These are phyloP conservation scores for Mycena citricolor DNA, from an alignment of 1,284 basidiomycete species.

Conservation along the genomic window DNA sequence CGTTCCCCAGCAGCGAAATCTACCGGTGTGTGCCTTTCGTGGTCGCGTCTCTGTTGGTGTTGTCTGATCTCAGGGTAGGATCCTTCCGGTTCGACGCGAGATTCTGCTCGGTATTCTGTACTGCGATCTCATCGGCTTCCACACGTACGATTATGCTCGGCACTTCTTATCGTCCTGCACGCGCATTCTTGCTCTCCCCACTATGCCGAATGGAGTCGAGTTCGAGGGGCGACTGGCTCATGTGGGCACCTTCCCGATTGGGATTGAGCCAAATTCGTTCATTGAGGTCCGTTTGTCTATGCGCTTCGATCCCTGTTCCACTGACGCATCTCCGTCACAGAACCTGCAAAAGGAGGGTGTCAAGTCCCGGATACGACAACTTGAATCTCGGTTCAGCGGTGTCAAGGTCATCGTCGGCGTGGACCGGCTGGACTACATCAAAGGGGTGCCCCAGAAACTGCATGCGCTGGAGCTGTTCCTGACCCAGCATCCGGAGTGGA, in stretches of 20 bases:
- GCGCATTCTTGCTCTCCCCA: conserved; percentile 92
- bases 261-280: conserved; percentile 94
- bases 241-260: conserved; percentile 98
- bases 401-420: conserved; percentile 99
- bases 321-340: conserved; percentile 34
- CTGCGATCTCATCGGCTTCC: conserved; percentile 97
- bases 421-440: conserved; percentile 98
- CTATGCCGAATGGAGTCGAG: conserved; percentile 97
- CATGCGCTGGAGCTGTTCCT: conserved; percentile 97
- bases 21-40: conserved; percentile 70
- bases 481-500: conserved; percentile 97
- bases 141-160: conserved; percentile 99
- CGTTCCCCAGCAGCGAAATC: conserved; percentile 97
- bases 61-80: conserved; percentile 47
- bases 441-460: conserved; percentile 97
- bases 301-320: conserved; percentile 4
- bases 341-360: conserved; percentile 82
- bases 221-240: conserved; percentile 94
- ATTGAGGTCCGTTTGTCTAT: conserved; percentile 58
- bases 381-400: conserved; percentile 89
- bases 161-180: conserved; percentile 99
- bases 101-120: conserved; percentile 94
- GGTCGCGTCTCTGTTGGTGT: conserved; percentile 2
- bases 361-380: conserved; percentile 73
- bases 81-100: conserved; percentile 94